phyloP scores from a whole-genome alignment of 192 early-diverging fungal species.

The Podila epigama region DNA sequence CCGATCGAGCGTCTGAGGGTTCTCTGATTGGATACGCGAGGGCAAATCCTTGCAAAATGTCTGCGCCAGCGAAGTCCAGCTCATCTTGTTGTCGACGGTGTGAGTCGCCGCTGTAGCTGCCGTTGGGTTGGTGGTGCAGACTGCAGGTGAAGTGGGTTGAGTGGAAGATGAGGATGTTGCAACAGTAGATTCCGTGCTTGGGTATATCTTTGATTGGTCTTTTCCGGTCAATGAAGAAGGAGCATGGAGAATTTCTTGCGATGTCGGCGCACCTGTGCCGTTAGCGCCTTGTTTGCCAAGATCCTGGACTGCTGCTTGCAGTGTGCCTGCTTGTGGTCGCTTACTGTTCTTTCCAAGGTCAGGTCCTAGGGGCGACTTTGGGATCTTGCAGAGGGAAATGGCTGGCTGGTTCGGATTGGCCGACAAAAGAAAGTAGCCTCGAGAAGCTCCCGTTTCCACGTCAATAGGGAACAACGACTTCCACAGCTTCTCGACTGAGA shows the following conservation, averaged over 20 bases:
- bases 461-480: conserved; percentile 85
- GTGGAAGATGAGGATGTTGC: too few relatives aligned
- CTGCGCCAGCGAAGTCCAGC: conserved; percentile 61
- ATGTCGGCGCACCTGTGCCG: neutral
- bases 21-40: conserved; percentile 57
- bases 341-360: neutral
- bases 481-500: conserved; percentile 72
- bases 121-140: conserved; percentile 12
- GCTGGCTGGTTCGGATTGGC: conserved; percentile 36
- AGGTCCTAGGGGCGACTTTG: conserved; percentile 8
- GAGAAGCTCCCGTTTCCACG: conserved; percentile 76
- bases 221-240: neutral
- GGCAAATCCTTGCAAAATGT: conserved; percentile 64
- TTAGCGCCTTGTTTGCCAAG: conserved; percentile 5
- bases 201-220: neutral
- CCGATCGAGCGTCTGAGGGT: conserved; percentile 56
- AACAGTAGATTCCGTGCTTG: too few relatives aligned
- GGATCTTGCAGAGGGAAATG: conserved; percentile 47
- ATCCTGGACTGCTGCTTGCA: conserved; percentile 14
- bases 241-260: conserved; percentile 5
- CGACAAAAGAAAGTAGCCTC: conserved; percentile 89
- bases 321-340: neutral
- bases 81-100: conserved; percentile 39
- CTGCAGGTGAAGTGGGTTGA: neutral
- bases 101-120: conserved; percentile 5